Base-by-base conservation (phyloP, 164 flowering plant genomes). In the Annona squamosa region DNA sequence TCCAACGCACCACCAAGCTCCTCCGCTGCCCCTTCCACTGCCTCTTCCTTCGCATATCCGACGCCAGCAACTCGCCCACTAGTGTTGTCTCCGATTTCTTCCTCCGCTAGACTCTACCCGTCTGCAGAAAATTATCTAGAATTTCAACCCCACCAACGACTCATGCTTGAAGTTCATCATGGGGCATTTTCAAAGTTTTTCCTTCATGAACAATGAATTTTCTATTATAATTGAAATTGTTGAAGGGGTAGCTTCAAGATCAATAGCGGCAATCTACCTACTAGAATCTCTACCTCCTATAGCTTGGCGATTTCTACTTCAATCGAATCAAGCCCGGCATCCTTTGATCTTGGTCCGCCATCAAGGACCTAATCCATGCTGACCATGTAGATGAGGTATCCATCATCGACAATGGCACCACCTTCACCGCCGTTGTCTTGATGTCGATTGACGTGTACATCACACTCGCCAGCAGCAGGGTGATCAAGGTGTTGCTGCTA, bases 331-430 rank as follows among this genome's bases (percentile, higher is more conserved):
- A 81, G 57, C 75, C 82, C 17, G 83, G 85, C 19, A 83, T 93
- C 75, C 81, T 82, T 19, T 61, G 18, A 0, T 85, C 99, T 1
- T 77, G 99, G 10, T 80, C 71, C n/a, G 13, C 84, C 4, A 82
- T 95, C 72, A 86, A 84, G 59, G 70, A 78, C 47, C 79, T 91
- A 10, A 78, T 93, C 74, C 89, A 91, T 73, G 98, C 99, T 63
- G 85, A 85, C 16, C 79, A 82, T 52, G 83, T 88, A 0, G 92
- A 87, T 6, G 97, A 92, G 71, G 74, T 95, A 71, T 87, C 97
- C 42, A 74, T 93, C 61, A 96, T 95, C 12, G 99, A 95, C 71
- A 95, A 95, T 80, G 99, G 97, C 73, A 92, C 98, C 75, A 95
- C 98, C 16, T 98, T 96, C 3, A 87, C 91, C 2, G 93, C 99